phyloP scores from a whole-genome alignment of 768 basidiomycete species.

The Omphalotus guepiniiformis region DNA sequence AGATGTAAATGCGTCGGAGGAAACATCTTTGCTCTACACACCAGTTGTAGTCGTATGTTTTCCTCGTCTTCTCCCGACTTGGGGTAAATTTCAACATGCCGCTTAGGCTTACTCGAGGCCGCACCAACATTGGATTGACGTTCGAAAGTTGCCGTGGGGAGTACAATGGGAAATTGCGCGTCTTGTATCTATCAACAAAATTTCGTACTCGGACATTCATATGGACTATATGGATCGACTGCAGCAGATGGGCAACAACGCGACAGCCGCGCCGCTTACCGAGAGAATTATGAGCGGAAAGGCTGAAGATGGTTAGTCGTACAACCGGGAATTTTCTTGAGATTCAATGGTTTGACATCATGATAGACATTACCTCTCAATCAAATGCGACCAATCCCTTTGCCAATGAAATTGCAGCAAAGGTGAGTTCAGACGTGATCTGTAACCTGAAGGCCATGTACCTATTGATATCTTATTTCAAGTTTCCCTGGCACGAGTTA shows the following conservation, averaged over 20 bases:
- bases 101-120: constrained; percentile 3
- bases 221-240: constrained; percentile 20
- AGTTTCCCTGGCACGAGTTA: constrained; percentile 41
- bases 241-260: constrained; percentile 18
- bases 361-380: neutral
- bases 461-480: neutral
- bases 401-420: constrained; percentile 14
- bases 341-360: too few relatives aligned
- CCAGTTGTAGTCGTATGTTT: constrained; percentile 3
- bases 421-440: constrained; percentile 7
- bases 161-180: constrained; percentile 40
- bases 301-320: neutral
- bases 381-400: constrained; percentile 2
- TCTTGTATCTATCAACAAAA: constrained; percentile 15
- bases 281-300: constrained; percentile 12
- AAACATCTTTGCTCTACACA: neutral
- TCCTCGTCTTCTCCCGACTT: neutral
- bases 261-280: constrained; percentile 19
- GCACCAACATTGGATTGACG: constrained; percentile 8
- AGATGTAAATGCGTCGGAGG: too few relatives aligned
- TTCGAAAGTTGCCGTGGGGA: constrained; percentile 20
- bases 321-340: neutral
- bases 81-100: neutral
- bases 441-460: neutral
- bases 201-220: constrained; percentile 20